These are phyloP conservation scores for Pleodorina starrii DNA, from an alignment of 139 green algal species.

Conservation along the genomic window DNA sequence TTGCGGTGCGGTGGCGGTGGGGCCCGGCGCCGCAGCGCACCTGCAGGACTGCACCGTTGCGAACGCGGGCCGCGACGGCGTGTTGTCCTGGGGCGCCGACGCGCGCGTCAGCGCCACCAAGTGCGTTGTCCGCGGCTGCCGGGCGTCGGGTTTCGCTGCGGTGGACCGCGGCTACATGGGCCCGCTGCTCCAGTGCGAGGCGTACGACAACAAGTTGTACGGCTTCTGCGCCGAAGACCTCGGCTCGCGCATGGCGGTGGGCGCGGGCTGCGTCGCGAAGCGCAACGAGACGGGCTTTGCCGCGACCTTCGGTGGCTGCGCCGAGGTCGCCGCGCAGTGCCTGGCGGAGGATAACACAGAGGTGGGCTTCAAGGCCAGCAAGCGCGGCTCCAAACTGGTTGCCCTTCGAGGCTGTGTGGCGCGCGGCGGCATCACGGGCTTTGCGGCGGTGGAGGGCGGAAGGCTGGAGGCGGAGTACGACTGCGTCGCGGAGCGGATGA, in stretches of 20 bases:
- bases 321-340: not conserved
- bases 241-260: not conserved
- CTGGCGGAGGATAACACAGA: not conserved
- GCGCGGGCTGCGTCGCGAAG: not conserved
- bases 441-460: not conserved
- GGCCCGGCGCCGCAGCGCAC: not conserved
- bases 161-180: not conserved
- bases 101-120: not conserved
- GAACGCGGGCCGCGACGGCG: slow-evolving; percentile 5
- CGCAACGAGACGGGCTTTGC: not conserved
- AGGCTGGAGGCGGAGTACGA: not conserved
- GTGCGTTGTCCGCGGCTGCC: not conserved
- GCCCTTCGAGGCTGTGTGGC: not conserved
- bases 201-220: not conserved
- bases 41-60: not conserved
- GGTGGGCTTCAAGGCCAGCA: not conserved
- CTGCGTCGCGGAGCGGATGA: not conserved
- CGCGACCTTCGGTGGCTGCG: not conserved
- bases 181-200: not conserved
- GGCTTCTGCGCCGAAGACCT: slow-evolving; percentile 22
- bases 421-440: not conserved
- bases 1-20: not conserved
- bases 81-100: not conserved
- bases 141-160: slow-evolving; percentile 6
- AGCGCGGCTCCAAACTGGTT: not conserved